Evolutionary conservation across 371 early-diverging fungal genomes (phyloP), one percentile per base, ranked within the genome.

Genomic region (Phascolomyces articulosus): DNA sequence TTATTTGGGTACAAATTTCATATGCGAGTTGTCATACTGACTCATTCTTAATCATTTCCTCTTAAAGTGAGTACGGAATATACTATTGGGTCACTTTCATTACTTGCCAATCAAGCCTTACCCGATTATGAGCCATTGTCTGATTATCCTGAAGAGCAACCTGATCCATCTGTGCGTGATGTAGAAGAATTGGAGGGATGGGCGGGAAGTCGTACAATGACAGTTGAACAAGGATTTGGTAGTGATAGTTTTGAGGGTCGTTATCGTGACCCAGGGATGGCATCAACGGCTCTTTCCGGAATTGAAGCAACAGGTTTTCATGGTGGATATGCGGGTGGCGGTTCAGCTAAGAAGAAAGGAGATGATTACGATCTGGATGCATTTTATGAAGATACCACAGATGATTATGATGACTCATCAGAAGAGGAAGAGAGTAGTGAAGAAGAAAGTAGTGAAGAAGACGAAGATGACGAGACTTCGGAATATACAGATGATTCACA

Each of bases 101-200:
- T 95, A 65, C 76, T 92, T 10, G 72, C 95, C 55, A 85, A 88
- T 64, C 86, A 87, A n/a, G 67, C 83, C 3, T 75, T 93, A 38
- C 78, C 81, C 10, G 95, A 91, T 4, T 96, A 96, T 72, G 86
- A 87, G 44, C 84, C 92, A 10, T 77, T 97, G 54, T 91, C 95
- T 4, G 90, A 91, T 54, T 97, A 95, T 90, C 91, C 97, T 1
- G 66, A 81, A 16, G 84, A 75, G 11, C 84, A 86, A 54, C 92
- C 94, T 0, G 91, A 93, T 73, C 64, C 86, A 0, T 73, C 84
- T 1, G 87, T 90, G 6, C 86, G 94, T 66, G 86, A 75, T 71
- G 75, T 77, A 10, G 75, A 77, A 40, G 81, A 82, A 56, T 55
- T 82, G 2, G 79, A 62, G 59, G 84, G 77, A 57, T 74, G 84